Evolutionary conservation across 805 yeast genomes (phyloP), one percentile per base, ranked within the genome.

Genomic region (Starmerella davenportii): DNA sequence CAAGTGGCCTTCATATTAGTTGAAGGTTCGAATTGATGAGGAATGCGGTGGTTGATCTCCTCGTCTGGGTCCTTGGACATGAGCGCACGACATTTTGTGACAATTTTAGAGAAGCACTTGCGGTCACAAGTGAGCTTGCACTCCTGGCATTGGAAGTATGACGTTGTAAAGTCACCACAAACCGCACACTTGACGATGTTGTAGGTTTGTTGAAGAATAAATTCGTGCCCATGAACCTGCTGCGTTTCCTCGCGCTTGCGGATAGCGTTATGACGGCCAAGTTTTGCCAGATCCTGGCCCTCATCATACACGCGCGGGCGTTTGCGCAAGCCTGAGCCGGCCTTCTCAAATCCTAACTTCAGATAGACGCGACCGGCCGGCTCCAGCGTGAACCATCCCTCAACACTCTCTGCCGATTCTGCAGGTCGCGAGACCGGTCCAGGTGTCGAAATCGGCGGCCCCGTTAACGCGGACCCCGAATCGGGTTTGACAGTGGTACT

Each of bases 241-340:
- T 75, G 80, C 2, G 90, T 81, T 35, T 60, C 63, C 52, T 76
- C 81, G 49, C 85, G 82, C 62, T 85, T 75, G 52, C 94, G 78
- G 47, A 90, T 87, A 45, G 99, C 99, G 63, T 95, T 96, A 55
- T 87, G 95, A 66, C 99, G 93, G 25, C 82, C 87, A 38, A 79
- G 65, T 0, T 81, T 81, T 3, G 55, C 45, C 30, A 42, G 40
- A 23, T 44, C 40, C 21, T 34, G 34, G 4, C 31, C 15, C 18
- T 36, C 38, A 16, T 43, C 48, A 37, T 35, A 36, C n/a, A 43
- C 38, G 14, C 40, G 39, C n/a, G 56, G 36, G 38, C 65, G 67
- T 16, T 67, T 69, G 25, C 44, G 43, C 21, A 60, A 55, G 20
- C 62, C 59, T 4, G 41, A 34, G 31, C 44, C 44, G 4, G 77